Evolutionary conservation across 345 rosid genomes (phyloP), one percentile per base, ranked within the genome.

Genomic region (Populus deltoides): DNA sequence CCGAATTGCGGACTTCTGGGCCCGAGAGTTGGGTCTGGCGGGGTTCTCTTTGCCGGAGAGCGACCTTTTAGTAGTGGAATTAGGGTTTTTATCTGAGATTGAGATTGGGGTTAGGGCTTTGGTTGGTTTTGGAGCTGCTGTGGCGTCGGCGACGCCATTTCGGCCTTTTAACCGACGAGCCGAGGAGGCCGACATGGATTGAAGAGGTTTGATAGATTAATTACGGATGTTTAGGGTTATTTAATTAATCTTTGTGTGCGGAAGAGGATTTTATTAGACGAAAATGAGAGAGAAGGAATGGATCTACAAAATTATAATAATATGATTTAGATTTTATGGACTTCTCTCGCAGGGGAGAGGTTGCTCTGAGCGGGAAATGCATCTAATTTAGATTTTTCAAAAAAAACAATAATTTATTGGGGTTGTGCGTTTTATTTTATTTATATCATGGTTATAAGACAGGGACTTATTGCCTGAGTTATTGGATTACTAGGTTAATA

Each of bases 121-220:
- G 10, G 72, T 59, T 7, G 86, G 84, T 62, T 82, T 89, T 51
- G 75, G 86, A 1, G 55, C 39, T 67, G 87, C 68, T 2, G 84
- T 85, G 72, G 74, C 81, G n/a, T 82, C 88, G 67, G 75, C 68
- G 73, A 78, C 86, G 80, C 88, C 77, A 77, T 73, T 78, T 9
- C 89, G 86, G 49, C 91, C 99, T 73, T 82, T 86, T 5, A 78
- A 82, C 75, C 92, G 95, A 84, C 90, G 92, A 81, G 66, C 80
- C 0, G 95, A 80, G 33, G 85, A 61, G 36, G 94, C 84, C 17
- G 97, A 93, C 98, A 93, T 95, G 76, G 79, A 75, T 62, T 0
- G 27, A 3, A 49, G 29, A 45, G 35, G 10, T 33, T 49, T 66
- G 70, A 61, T 38, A 25, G 24, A 69, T 66, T 20, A 53, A 51